phyloP scores from a whole-genome alignment of 1,139 yeast species.

The Kurtzmaniella quercitrusa region DNA sequence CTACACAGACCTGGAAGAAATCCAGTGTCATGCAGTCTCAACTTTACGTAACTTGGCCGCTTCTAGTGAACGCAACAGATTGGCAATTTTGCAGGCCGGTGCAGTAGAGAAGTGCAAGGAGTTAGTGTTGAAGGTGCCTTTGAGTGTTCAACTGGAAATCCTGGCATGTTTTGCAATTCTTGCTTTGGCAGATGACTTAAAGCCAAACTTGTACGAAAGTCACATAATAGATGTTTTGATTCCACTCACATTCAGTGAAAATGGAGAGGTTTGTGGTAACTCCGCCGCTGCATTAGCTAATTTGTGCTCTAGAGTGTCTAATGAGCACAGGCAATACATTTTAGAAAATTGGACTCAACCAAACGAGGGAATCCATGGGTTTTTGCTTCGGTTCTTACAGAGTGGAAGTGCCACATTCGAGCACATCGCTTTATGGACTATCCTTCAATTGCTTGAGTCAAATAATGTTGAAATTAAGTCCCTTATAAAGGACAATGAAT shows the following conservation, averaged over 20 bases:
- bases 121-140: constrained; percentile 77
- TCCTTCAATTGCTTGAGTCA: constrained; percentile 85
- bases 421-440: constrained; percentile 97
- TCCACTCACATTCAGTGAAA: constrained; percentile 83
- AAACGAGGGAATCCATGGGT: constrained; percentile 81
- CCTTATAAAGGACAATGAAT: constrained; percentile 56
- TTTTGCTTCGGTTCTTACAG: constrained; percentile 73
- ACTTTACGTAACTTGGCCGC: constrained; percentile 96
- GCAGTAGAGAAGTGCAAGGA: constrained; percentile 94
- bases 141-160: constrained; percentile 90
- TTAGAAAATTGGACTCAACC: constrained; percentile 78
- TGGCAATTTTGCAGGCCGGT: constrained; percentile 89
- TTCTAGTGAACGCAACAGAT: constrained; percentile 85
- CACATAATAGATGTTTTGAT: constrained; percentile 86
- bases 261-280: constrained; percentile 96
- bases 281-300: constrained; percentile 98
- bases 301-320: constrained; percentile 78
- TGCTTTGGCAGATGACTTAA: constrained; percentile 93
- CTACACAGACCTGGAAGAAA: constrained; percentile 86
- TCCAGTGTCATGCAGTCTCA: constrained; percentile 96
- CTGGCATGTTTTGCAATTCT: constrained; percentile 96
- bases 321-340: constrained; percentile 72
- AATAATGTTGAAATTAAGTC: constrained; percentile 68
- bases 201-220: constrained; percentile 76
- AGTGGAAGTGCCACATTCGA: constrained; percentile 94